Evolutionary conservation across 2,329 filamentous ascomycete genomes (phyloP).

Genomic region (Chaetomium olivaceum): DNA sequence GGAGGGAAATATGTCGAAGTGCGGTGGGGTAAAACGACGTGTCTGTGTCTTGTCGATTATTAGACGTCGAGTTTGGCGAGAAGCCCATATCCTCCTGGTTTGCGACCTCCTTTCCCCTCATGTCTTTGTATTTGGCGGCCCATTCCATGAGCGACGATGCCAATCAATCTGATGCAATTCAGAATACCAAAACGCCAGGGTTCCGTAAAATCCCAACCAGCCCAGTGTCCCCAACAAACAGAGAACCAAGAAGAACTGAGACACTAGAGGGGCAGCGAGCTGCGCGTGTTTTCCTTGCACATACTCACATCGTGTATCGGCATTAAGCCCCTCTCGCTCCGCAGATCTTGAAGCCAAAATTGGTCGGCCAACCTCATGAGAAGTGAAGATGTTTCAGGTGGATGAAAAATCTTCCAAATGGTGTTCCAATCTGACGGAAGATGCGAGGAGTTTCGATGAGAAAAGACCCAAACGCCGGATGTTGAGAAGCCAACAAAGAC

Average conservation of each 20-base stretch:
- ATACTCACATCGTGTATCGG: constrained; percentile 33
- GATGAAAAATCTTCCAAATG: constrained; percentile 48
- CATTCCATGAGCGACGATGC: constrained; percentile 33
- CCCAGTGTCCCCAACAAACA: constrained; percentile 28
- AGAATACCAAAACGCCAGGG: constrained; percentile 31
- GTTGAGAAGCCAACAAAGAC: constrained; percentile 29
- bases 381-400: constrained; percentile 47
- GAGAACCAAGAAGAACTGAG: constrained; percentile 29
- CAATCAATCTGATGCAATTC: constrained; percentile 30
- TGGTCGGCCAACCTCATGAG: constrained; percentile 53
- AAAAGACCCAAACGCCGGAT: constrained; percentile 39
- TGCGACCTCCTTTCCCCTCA: constrained; percentile 22
- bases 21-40: constrained; percentile 27
- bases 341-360: constrained; percentile 45
- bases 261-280: constrained; percentile 37
- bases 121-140: constrained; percentile 17
- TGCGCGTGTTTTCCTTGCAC: constrained; percentile 29
- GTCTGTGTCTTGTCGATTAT: constrained; percentile 23
- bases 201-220: constrained; percentile 28
- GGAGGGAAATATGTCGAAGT: constrained; percentile 23
- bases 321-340: constrained; percentile 45
- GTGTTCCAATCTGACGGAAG: constrained; percentile 54
- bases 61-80: constrained; percentile 27
- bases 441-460: constrained; percentile 43
- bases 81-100: constrained; percentile 25